Conservation (phyloP, 2,329 filamentous ascomycete species). For the Amauroascus verrucosus region DNA sequence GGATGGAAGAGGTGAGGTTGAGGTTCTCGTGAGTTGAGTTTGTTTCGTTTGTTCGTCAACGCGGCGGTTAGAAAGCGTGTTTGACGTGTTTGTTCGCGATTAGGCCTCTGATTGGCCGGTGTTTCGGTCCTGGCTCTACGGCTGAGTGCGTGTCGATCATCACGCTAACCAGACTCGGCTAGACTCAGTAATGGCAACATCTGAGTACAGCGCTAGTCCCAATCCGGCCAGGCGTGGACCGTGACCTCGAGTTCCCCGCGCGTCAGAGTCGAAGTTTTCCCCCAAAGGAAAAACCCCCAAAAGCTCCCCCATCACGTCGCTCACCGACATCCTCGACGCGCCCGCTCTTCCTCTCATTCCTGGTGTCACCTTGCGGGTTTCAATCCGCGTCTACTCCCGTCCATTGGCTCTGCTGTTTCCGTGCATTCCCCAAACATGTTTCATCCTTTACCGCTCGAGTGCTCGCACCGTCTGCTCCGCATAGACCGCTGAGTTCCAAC, state of each 20-base stretch:
- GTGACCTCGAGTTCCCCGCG: slow-evolving; percentile 2
- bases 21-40: too few species aligned
- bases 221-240: neutral
- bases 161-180: neutral
- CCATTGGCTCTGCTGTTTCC: neutral
- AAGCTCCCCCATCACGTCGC: too few species aligned
- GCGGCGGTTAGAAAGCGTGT: slow-evolving; percentile 11
- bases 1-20: slow-evolving; percentile 2
- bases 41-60: too few species aligned
- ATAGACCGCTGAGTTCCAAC: neutral
- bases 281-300: too few species aligned
- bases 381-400: neutral
- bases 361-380: neutral
- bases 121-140: neutral
- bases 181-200: neutral
- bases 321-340: slow-evolving; percentile 8
- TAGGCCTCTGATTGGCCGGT: slow-evolving; percentile 12
- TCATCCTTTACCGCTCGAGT: slow-evolving; percentile 1
- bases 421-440: slow-evolving; percentile 10
- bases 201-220: neutral
- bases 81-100: slow-evolving; percentile 1
- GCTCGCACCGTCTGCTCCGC: neutral
- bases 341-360: neutral
- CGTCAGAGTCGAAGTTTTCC: too few species aligned
- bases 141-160: neutral